These are phyloP conservation scores for Aspergillus carbonarius DNA, from an alignment of 2,329 filamentous ascomycete genomes.

Conservation along the genomic window DNA sequence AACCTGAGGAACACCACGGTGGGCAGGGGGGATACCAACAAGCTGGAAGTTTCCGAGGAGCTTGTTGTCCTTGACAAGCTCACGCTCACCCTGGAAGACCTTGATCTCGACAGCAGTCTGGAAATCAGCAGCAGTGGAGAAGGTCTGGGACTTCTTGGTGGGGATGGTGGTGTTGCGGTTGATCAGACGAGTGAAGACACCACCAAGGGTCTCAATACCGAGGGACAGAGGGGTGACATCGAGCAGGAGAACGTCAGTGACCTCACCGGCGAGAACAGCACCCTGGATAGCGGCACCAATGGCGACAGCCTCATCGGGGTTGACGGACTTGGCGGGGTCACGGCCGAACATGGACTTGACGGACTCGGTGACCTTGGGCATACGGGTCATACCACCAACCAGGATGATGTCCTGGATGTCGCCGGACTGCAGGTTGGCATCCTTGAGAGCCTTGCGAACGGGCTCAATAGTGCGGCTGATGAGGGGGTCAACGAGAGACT, in stretches of 20 bases:
- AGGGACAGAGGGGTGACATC: slow-evolving; percentile 95
- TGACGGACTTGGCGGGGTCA: slow-evolving; percentile 96
- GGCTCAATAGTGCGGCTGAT: slow-evolving; percentile 85
- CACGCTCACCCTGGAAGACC: slow-evolving; percentile 99
- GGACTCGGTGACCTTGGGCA: slow-evolving; percentile 96
- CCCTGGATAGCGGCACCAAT: slow-evolving; percentile 97
- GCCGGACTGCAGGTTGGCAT: slow-evolving; percentile 84
- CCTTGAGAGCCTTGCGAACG: slow-evolving; percentile 95
- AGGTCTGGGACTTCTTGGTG: slow-evolving; percentile 98
- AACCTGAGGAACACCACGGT: slow-evolving; percentile 92
- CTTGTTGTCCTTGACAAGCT: slow-evolving; percentile 98
- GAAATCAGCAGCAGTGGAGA: slow-evolving; percentile 97
- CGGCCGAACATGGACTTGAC: slow-evolving; percentile 97
- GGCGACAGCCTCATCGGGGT: slow-evolving; percentile 96
- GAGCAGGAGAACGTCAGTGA: slow-evolving; percentile 91
- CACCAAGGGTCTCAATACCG: slow-evolving; percentile 96
- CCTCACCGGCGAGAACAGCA: slow-evolving; percentile 93
- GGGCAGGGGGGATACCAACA: slow-evolving; percentile 91
- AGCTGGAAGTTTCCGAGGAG: slow-evolving; percentile 99
- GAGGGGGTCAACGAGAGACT: slow-evolving; percentile 86
- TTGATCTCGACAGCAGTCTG: slow-evolving; percentile 99
- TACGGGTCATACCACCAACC: slow-evolving; percentile 98
- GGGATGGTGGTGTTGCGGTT: slow-evolving; percentile 99
- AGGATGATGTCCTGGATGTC: slow-evolving; percentile 98
- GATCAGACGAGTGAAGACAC: slow-evolving; percentile 97